These are phyloP conservation scores for Penicillium expansum DNA, from an alignment of 2,329 filamentous ascomycete species.

Conservation along the genomic window DNA sequence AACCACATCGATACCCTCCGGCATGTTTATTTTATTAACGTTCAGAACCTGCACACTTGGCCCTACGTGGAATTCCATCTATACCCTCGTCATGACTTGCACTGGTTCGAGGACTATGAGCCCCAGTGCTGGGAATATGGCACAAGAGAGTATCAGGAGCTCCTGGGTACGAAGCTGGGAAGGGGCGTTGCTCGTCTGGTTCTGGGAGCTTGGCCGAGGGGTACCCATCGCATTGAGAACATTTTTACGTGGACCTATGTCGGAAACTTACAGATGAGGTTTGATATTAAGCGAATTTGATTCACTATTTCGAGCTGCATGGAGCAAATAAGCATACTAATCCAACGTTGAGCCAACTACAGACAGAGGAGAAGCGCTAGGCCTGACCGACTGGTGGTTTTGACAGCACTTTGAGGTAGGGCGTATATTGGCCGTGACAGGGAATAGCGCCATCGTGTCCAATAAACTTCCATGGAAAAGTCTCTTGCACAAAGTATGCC, in stretches of 20 bases:
- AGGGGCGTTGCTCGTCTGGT: conserved; percentile 1
- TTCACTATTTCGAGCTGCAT: too few species aligned
- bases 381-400: neutral
- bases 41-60: neutral
- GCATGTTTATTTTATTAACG: neutral
- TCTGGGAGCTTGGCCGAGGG: neutral
- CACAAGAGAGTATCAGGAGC: conserved; percentile 1
- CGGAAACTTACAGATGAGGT: neutral
- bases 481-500: too few species aligned
- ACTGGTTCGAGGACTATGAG: neutral
- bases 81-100: neutral
- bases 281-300: neutral
- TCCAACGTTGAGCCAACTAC: too few species aligned
- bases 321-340: neutral
- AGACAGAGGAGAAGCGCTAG: neutral
- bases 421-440: neutral
- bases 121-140: neutral
- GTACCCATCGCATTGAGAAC: neutral
- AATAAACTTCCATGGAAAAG: neutral
- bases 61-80: neutral
- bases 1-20: neutral
- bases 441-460: too few species aligned
- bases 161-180: neutral
- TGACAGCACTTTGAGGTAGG: neutral
- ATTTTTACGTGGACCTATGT: neutral